Base-by-base conservation (phyloP, 257 asterid genomes). In the Cordia subcordata region DNA sequence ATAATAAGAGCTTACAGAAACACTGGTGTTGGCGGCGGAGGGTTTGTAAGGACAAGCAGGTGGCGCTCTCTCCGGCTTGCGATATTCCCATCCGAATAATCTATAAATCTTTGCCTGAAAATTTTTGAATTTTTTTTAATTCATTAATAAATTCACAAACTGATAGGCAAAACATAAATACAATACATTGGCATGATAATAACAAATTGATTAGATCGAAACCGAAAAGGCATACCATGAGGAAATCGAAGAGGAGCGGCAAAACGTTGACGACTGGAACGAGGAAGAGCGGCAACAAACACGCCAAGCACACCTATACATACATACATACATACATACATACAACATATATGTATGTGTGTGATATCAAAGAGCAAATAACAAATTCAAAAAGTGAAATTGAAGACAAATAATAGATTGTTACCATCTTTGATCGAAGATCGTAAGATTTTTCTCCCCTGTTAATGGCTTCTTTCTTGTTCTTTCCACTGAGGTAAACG, bases 41-140 rank as follows among this genome's bases (percentile, higher is more conserved):
- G 98, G 85, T 52, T 81, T 86, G 40, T 71, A 72, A 49, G 98
- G 96, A 72, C 96, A 92, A 74, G 96, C 95, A 53, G 96, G 82
- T 39, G 96, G 88, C 10, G 79, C 84, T 64, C 97, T 86, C 69
- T 50, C 90, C 58, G 99, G 97, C 78, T 75, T 86, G 66, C 82
- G 84, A 65, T 89, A 93, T 58, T 93, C 99, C 95, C 94, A 81
- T 22, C 97, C 97, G 4, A 74, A 62, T 75, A 93, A 70, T 47
- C 92, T 78, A 62, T 86, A 93, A 39, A 93, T 52, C 80, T 73
- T 86, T 15, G 88, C 88, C 99, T 92, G 79, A 57, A 72, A 27
- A 14, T 39, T 62, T 50, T 53, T n/a, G n/a, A n/a, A n/a, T n/a
- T n/a, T 62, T 20, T 63, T n/a, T 33, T 54, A 49, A 9, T 47